Base-by-base conservation (phyloP, 768 basidiomycete genomes). In the Coprinopsis strossmayeri region DNA sequence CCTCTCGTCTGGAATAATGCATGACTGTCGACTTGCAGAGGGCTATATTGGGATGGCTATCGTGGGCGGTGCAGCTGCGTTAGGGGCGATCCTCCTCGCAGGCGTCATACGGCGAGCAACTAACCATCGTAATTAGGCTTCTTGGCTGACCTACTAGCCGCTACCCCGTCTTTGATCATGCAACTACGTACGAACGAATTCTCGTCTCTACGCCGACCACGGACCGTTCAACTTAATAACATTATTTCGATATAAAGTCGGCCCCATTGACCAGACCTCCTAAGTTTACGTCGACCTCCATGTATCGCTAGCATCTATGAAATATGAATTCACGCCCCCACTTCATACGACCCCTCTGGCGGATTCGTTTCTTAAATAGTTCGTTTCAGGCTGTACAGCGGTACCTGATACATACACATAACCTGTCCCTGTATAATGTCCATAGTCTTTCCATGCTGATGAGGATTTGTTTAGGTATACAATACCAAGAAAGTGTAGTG, bases 31-130 rank as follows among this genome's bases (percentile, higher is more conserved):
- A 32, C 48, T 50, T 9, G 4, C 64, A 94, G 95, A 99, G 66
- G 94, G 94, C n/a, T 97, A 97, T 64, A 90, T 97, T 43, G 96
- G 96, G 40, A 92, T 99, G 86, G 96, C 93, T 12, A 74, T 99
- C 35, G 91, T 84, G 17, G 94, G 94, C 44, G 91, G 93, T 47
- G 85, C 79, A 34, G 92, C 89, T 12, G 93, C 95, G 12, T 59
- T 95, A 18, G 88, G 91, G 45, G 82, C 87, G 25, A 64, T 91
- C 41, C 63, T 87, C 50, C 50, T 91, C 48, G 85, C 88, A 62
- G 70, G 79, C 69, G 70, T 91, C 61, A 75, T 92, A 79, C 87
- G 90, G 81, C 88, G 87, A 79, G 84, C 88, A 65, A 62, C 67
- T 55, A 74, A 75, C 61, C 73, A 73, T 17, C 41, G 69, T 78